phyloP scores from a whole-genome alignment of 2,329 filamentous ascomycete genomes.

The Xylaria sp. region DNA sequence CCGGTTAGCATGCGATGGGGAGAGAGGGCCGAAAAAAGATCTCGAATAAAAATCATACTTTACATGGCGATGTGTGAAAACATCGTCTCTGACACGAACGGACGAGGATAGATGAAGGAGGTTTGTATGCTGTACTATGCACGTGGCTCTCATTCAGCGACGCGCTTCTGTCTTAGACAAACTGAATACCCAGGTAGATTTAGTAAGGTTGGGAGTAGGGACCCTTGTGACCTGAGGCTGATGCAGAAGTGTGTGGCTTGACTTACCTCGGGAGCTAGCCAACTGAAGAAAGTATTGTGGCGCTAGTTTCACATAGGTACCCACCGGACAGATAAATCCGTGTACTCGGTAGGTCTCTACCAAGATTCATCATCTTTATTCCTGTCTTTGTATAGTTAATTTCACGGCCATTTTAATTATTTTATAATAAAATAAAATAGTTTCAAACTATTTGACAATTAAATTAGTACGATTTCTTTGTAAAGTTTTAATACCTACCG shows the following conservation, averaged over 20 bases:
- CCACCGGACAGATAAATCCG: too few species aligned
- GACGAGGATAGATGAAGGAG: neutral
- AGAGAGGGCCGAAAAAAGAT: neutral
- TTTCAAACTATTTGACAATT: too few species aligned
- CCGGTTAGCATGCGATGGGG: conserved; percentile 4
- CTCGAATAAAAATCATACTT: neutral
- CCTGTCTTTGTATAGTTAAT: too few species aligned
- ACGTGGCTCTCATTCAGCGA: conserved; percentile 31
- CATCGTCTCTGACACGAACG: conserved; percentile 7
- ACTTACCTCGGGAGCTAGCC: conserved; percentile 4
- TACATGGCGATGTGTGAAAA: conserved; percentile 20
- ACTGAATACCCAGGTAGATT: conserved; percentile 14
- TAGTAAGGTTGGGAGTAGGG: neutral
- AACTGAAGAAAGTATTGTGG: conserved; percentile 19
- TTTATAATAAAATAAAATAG: too few species aligned
- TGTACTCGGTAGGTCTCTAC: too few species aligned
- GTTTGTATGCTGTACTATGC: neutral
- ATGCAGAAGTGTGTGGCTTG: conserved; percentile 20
- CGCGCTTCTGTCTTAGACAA: conserved; percentile 36
- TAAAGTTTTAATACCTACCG: too few species aligned
- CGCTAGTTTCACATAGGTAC: neutral
- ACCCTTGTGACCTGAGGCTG: conserved; percentile 30
- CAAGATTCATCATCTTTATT: too few species aligned
- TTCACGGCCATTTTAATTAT: too few species aligned
- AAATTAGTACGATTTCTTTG: too few species aligned